Percentiles rank a stretch among this genome's conserved stretches.
Evolutionary conservation across 2,329 filamentous ascomycete species (phyloP).

Genomic region (Thermomyces lanuginosus): DNA sequence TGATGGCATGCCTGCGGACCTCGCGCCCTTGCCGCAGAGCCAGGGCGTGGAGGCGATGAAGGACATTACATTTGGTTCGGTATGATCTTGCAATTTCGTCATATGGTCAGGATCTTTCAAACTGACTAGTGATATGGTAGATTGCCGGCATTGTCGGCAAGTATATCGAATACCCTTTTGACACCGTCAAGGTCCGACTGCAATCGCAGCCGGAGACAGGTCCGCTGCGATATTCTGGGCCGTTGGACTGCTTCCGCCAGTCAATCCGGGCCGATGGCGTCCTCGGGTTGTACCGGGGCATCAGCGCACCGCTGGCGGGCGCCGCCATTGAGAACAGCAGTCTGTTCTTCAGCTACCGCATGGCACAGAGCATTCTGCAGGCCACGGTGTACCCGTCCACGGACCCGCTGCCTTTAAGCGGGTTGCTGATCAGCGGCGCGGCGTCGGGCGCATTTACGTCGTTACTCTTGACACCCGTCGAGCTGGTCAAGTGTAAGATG

Average conservation of each 20-base stretch:
- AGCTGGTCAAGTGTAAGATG: constrained; percentile 97
- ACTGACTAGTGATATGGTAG: constrained; percentile 28
- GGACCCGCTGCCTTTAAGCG: constrained; percentile 53
- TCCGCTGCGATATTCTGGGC: constrained; percentile 67
- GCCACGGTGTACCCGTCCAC: constrained; percentile 41
- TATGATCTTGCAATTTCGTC: too few relatives aligned
- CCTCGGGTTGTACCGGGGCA: constrained; percentile 71
- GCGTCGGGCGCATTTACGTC: constrained; percentile 80
- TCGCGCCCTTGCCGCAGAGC: constrained; percentile 24
- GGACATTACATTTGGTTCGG: constrained; percentile 76
- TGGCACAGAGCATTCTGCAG: constrained; percentile 46
- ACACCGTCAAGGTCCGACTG: constrained; percentile 92
- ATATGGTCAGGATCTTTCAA: constrained; percentile 1
- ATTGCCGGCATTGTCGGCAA: constrained; percentile 77
- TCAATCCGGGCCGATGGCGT: constrained; percentile 67
- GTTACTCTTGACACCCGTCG: constrained; percentile 80
- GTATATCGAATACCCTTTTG: constrained; percentile 96
- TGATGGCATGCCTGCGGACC: constrained; percentile 26
- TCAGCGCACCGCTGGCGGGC: constrained; percentile 76
- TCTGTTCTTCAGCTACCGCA: constrained; percentile 78
- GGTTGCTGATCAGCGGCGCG: constrained; percentile 64
- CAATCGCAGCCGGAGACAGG: constrained; percentile 85
- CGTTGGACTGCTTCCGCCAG: constrained; percentile 84
- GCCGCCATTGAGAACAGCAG: constrained; percentile 85
- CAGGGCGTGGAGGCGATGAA: constrained; percentile 56